Evolutionary conservation across 805 yeast genomes (phyloP).

Genomic region (Lipomyces kockii): DNA sequence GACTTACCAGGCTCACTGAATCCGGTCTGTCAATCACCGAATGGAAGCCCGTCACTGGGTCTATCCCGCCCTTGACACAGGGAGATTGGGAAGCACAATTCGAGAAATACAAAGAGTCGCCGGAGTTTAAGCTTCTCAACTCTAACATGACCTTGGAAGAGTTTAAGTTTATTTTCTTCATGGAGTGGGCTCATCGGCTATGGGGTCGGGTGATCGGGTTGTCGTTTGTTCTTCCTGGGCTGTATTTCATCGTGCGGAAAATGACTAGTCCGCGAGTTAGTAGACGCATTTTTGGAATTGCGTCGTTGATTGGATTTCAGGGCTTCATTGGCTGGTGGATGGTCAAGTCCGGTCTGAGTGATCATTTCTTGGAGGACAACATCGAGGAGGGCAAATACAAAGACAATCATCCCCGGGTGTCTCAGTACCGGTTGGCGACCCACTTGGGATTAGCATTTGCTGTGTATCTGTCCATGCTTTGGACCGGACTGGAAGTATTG

Average conservation of each 20-base stretch:
- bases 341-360: conserved; percentile 94
- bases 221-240: conserved; percentile 80
- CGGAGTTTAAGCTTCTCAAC: conserved; percentile 88
- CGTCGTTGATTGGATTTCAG: conserved; percentile 83
- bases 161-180: conserved; percentile 88
- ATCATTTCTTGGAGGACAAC: conserved; percentile 73
- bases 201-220: conserved; percentile 91
- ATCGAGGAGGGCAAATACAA: conserved; percentile 52
- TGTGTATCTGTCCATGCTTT: conserved; percentile 84
- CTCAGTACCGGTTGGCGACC: conserved; percentile 91
- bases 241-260: conserved; percentile 72
- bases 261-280: conserved; percentile 71
- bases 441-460: conserved; percentile 92
- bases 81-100: conserved; percentile 88
- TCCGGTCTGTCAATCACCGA: conserved; percentile 96
- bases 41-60: conserved; percentile 97
- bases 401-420: conserved; percentile 83
- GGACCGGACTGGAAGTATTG: conserved; percentile 85
- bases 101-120: conserved; percentile 76
- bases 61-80: conserved; percentile 83
- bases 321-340: conserved; percentile 99
- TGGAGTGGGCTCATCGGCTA: conserved; percentile 97
- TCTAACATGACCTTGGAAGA: conserved; percentile 89
- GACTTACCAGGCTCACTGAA: conserved; percentile 92
- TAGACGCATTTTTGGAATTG: conserved; percentile 68